Conservation (phyloP, 2,329 filamentous ascomycete genomes). For the Endothia cerciana region DNA sequence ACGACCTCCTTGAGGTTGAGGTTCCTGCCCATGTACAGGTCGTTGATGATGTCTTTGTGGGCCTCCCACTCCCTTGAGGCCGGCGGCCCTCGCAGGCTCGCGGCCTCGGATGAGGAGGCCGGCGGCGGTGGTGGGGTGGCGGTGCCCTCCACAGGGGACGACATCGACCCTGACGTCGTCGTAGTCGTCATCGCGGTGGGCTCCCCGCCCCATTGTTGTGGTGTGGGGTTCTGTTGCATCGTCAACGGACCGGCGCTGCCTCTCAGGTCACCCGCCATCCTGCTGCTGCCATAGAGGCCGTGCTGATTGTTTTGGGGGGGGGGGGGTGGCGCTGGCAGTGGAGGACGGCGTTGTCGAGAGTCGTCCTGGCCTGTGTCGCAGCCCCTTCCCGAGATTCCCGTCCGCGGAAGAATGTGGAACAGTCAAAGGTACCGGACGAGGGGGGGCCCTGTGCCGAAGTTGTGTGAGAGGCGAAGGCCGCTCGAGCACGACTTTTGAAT, state of each 20-base stretch:
- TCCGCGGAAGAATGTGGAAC: no score
- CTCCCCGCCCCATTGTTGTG: background rate
- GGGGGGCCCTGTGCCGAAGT: no score
- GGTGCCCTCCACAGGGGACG: background rate
- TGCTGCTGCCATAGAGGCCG: background rate
- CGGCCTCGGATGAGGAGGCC: constrained; percentile 4
- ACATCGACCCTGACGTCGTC: background rate
- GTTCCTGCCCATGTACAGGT: constrained; percentile 30
- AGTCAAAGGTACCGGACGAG: no score
- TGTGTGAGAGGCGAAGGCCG: no score
- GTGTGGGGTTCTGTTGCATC: background rate
- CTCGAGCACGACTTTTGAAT: no score
- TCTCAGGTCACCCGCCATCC: background rate
- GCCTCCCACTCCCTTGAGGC: constrained; percentile 29
- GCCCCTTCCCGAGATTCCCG: no score
- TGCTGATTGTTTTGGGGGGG: background rate
- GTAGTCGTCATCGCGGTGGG: no score
- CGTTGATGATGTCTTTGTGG: constrained; percentile 28
- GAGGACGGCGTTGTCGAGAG: no score
- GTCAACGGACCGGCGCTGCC: background rate
- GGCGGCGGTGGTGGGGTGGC: constrained; percentile 7
- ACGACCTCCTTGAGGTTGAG: constrained; percentile 30
- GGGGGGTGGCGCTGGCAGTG: no score
- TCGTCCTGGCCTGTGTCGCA: no score
- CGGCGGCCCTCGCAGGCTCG: constrained; percentile 15